Base-by-base conservation (phyloP, 1,139 yeast species). In the Saccharomyces hybrid region DNA sequence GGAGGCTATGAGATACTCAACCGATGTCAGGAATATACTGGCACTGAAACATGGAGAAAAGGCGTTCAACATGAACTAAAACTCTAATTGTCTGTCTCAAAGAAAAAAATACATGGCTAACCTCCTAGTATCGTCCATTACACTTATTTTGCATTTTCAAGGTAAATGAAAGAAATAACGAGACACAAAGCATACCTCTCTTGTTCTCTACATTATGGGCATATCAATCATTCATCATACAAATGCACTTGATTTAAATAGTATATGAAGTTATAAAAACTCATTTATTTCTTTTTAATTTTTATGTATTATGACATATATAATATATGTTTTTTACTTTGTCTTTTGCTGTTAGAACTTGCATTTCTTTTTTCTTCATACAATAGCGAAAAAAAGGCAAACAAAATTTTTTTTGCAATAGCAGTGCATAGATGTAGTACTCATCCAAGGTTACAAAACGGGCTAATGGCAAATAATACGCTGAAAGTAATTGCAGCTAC, bases 21-120 rank as follows among this genome's bases (percentile, higher is more conserved):
- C 89, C 6, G 99, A 93, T 71, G 97, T 93, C n/a, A 75, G 98
- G 58, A 81, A 82, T 51, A 75, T 93, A 1, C 73, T 93, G 56
- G 83, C 96, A 5, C 74, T 93, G 60, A 82, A 89, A 63, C 76
- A 78, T 60, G 97, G 97, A 1, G 96, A 88, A 64, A 77, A 78
- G 57, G 81, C 84, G 5, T 85, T 88, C 66, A 60, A 70, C 5
- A 31, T 31, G n/a, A 31, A 31, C 34, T 31, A 31, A 3, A 4
- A 11, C 5, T 8, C 34, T 11, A 3, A 31, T 31, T 11, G 1
- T 31, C 3, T 31, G 1, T 11, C n/a, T 31, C 7, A 31, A 31
- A 31, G n/a, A 3, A 31, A 31, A 31, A 4, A 31, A 19, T 19
- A 11, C 34, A 11, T 4, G 34, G n/a, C n/a, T 11, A 3, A 31